Evolutionary conservation across 192 early-diverging fungal genomes (phyloP).

Genomic region (Powellomyces hirtus): DNA sequence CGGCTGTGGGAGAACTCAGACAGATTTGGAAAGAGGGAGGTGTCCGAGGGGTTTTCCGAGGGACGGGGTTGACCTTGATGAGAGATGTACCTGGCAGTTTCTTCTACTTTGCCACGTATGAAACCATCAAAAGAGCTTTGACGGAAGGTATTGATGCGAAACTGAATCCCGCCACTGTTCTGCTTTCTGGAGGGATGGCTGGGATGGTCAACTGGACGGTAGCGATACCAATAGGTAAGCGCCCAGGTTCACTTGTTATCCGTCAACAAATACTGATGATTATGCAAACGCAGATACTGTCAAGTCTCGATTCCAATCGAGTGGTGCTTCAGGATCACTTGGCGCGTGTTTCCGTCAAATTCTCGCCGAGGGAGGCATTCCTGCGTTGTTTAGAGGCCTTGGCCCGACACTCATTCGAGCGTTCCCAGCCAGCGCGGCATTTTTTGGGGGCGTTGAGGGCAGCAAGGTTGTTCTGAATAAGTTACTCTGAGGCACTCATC

Average conservation of each 20-base stretch:
- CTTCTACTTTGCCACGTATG: constrained; percentile 91
- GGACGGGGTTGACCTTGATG: constrained; percentile 82
- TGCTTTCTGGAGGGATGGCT: constrained; percentile 90
- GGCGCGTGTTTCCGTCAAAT: constrained; percentile 21
- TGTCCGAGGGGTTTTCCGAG: constrained; percentile 77
- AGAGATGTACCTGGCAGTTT: constrained; percentile 88
- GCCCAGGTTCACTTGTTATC: background rate
- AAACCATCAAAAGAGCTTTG: constrained; percentile 57
- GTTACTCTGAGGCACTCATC: background rate
- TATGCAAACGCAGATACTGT: constrained; percentile 54
- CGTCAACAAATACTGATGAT: background rate
- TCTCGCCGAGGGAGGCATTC: constrained; percentile 63
- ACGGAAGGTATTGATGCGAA: constrained; percentile 46
- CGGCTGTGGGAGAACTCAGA: constrained; percentile 69
- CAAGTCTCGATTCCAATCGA: constrained; percentile 76
- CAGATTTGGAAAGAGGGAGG: constrained; percentile 80
- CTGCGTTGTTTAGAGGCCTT: constrained; percentile 75
- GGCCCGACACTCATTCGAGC: constrained; percentile 78
- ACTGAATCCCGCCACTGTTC: constrained; percentile 67
- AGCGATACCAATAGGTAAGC: constrained; percentile 63
- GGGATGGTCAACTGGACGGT: constrained; percentile 71
- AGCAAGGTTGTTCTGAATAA: constrained; percentile 22
- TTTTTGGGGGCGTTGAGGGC: constrained; percentile 67
- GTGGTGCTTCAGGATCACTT: constrained; percentile 50
- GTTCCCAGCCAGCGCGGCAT: constrained; percentile 71